phyloP scores from a whole-genome alignment of 495 filamentous ascomycete genomes.

The Xylaria sp. region DNA sequence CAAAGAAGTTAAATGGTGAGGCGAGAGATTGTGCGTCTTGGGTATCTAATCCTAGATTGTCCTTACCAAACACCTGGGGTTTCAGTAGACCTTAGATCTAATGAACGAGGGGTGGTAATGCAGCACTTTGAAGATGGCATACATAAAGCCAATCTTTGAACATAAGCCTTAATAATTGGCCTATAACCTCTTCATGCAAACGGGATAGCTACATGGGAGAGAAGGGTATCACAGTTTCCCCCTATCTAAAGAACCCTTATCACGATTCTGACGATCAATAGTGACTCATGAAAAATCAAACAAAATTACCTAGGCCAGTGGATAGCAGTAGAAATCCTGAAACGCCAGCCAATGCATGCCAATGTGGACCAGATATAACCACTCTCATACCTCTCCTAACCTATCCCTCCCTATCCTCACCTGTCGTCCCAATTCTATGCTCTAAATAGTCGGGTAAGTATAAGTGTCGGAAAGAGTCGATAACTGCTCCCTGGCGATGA shows the following conservation, averaged over 20 bases:
- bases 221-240: constrained; percentile 17
- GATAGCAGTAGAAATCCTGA: constrained; percentile 23
- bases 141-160: neutral
- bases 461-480: constrained; percentile 18
- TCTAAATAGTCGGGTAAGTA: constrained; percentile 20
- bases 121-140: neutral
- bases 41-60: neutral
- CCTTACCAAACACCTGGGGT: neutral
- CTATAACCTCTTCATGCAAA: neutral
- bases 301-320: constrained; percentile 20
- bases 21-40: neutral
- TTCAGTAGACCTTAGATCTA: neutral
- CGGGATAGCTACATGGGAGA: constrained; percentile 6
- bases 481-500: constrained; percentile 1
- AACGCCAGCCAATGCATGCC: constrained; percentile 29
- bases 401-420: constrained; percentile 12
- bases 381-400: constrained; percentile 1
- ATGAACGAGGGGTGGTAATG: neutral
- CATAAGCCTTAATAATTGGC: neutral
- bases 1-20: too few relatives aligned
- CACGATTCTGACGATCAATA: constrained; percentile 11
- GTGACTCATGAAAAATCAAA: constrained; percentile 19
- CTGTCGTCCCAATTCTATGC: constrained; percentile 20
- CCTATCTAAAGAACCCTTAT: constrained; percentile 9
- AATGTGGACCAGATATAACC: constrained; percentile 24